Evolutionary conservation across 345 rosid species (phyloP).

Genomic region (Adansonia digitata): DNA sequence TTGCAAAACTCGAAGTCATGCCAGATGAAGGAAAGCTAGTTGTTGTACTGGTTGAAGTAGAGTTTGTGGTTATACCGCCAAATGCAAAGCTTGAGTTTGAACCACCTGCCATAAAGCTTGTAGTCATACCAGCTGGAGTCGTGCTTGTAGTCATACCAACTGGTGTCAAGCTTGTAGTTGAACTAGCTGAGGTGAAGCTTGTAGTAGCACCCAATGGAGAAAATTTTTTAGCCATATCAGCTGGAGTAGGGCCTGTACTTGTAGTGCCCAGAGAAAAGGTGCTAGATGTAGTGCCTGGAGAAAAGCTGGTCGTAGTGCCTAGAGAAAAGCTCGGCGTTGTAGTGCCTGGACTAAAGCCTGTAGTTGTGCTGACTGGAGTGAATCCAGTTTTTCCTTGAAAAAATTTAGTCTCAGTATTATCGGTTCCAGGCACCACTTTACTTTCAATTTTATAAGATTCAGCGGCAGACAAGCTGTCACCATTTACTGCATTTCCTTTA

Average conservation of each 20-base stretch:
- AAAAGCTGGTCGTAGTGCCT: constrained; percentile 19
- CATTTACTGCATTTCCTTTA: constrained; percentile 53
- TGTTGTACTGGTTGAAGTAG: constrained; percentile 17
- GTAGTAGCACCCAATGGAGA: not conserved
- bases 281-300: constrained; percentile 14
- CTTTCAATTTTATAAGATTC: constrained; percentile 40
- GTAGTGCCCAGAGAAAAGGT: not conserved
- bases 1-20: constrained; percentile 10
- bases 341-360: constrained; percentile 12
- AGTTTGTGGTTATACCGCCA: constrained; percentile 14
- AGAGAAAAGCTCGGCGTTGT: constrained; percentile 16
- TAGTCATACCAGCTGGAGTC: not conserved
- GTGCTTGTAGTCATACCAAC: constrained; percentile 10
- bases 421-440: constrained; percentile 35
- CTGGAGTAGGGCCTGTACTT: not conserved
- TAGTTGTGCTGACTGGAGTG: constrained; percentile 15
- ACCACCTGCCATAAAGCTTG: not conserved
- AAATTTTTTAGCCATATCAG: not conserved
- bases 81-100: not conserved
- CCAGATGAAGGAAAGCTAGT: constrained; percentile 15
- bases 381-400: constrained; percentile 33
- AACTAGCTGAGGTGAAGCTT: not conserved
- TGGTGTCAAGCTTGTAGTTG: constrained; percentile 16
- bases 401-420: constrained; percentile 33
- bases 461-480: constrained; percentile 35